Percentiles rank a stretch among this genome's conserved stretches.
phyloP scores from a whole-genome alignment of 495 filamentous ascomycete genomes.

The Paragyromitra xinjiangensis region DNA sequence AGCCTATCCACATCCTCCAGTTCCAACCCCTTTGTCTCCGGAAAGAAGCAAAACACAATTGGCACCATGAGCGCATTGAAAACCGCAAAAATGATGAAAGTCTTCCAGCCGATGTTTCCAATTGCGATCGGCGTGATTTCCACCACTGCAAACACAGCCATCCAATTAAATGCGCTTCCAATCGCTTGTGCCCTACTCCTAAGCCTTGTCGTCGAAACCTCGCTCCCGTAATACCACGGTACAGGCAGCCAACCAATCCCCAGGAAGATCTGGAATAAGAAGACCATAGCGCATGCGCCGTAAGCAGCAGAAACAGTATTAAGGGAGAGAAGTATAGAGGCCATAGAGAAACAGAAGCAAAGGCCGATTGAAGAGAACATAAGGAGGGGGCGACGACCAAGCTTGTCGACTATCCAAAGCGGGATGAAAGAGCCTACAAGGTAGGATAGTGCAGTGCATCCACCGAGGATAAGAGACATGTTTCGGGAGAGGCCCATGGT shows the following conservation, averaged over 20 bases:
- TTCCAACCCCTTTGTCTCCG: slow-evolving; percentile 62
- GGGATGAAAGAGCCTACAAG: slow-evolving; percentile 60
- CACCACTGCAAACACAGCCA: slow-evolving; percentile 64
- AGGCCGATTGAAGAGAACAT: slow-evolving; percentile 63
- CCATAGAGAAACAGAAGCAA: slow-evolving; percentile 59
- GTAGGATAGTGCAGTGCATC: slow-evolving; percentile 62
- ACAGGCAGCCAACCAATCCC: slow-evolving; percentile 60
- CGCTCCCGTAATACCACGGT: slow-evolving; percentile 57
- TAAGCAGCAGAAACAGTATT: slow-evolving; percentile 58
- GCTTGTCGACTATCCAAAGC: slow-evolving; percentile 63
- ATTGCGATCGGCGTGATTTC: slow-evolving; percentile 64
- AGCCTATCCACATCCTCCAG: slow-evolving; percentile 65
- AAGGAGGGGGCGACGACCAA: slow-evolving; percentile 64
- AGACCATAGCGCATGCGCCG: slow-evolving; percentile 60
- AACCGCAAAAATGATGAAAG: slow-evolving; percentile 64
- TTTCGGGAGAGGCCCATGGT: slow-evolving; percentile 65
- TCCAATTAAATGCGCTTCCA: slow-evolving; percentile 63
- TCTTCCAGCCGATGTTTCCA: slow-evolving; percentile 62
- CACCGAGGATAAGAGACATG: slow-evolving; percentile 64
- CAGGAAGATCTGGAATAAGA: slow-evolving; percentile 62
- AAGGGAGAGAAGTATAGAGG: slow-evolving; percentile 60
- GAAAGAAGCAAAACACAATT: slow-evolving; percentile 61
- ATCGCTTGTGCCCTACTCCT: slow-evolving; percentile 60
- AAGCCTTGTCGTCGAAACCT: slow-evolving; percentile 16
- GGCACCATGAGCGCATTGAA: slow-evolving; percentile 59